phyloP scores from a whole-genome alignment of 345 rosid genomes.

The Chamaenerion angustifolium region DNA sequence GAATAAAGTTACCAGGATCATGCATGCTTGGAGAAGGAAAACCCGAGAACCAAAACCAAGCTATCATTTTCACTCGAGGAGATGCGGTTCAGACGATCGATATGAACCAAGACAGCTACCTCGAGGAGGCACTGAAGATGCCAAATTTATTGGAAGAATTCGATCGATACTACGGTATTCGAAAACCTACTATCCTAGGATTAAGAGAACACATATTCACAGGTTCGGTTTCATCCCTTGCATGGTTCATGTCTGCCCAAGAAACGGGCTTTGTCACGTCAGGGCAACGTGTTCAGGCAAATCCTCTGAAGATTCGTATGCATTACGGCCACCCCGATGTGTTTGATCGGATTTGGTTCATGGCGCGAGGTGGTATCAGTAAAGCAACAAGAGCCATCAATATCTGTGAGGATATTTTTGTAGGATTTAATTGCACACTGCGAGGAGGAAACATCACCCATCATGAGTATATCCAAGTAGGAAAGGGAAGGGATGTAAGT shows the following conservation, averaged over 20 bases:
- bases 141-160: slow-evolving; percentile 81
- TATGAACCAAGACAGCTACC: slow-evolving; percentile 92
- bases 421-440: slow-evolving; percentile 6
- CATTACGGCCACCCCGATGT: slow-evolving; percentile 37
- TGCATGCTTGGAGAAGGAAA: slow-evolving; percentile 94
- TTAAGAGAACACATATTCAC: slow-evolving; percentile 12
- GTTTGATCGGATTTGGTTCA: slow-evolving; percentile 32
- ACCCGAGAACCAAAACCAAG: slow-evolving; percentile 96
- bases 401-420: slow-evolving; percentile 4
- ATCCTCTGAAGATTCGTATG: slow-evolving; percentile 32
- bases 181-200: slow-evolving; percentile 7
- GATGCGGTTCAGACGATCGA: slow-evolving; percentile 93
- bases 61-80: slow-evolving; percentile 78
- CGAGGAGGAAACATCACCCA: slow-evolving; percentile 11
- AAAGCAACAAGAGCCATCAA: slow-evolving; percentile 5
- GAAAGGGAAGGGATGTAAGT: slow-evolving; percentile 11
- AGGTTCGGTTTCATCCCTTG: slow-evolving; percentile 7
- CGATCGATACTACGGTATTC: slow-evolving; percentile 14
- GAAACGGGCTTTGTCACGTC: slow-evolving; percentile 10
- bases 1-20: slow-evolving; percentile 83
- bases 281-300: slow-evolving; percentile 13
- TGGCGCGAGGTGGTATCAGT: slow-evolving; percentile 31
- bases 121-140: slow-evolving; percentile 93
- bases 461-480: slow-evolving; percentile 7
- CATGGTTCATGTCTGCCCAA: slow-evolving; percentile 11